Conservation (phyloP, 1,139 yeast genomes). For the Trichomonascaceae sp. region DNA sequence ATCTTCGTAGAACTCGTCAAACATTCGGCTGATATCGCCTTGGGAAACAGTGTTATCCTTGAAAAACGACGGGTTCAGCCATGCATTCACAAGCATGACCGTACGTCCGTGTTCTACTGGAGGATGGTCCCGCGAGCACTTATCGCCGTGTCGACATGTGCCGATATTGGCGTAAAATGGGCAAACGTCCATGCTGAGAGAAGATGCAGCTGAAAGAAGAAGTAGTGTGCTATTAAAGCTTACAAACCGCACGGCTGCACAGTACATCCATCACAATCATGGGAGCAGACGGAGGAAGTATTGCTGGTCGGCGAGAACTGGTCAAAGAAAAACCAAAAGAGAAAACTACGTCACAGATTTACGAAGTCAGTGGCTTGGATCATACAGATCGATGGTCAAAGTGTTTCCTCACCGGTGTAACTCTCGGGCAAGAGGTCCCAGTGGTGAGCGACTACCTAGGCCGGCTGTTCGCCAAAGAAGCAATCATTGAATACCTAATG, state of each 20-base stretch:
- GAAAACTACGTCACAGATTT: conserved; percentile 16
- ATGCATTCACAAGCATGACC: conserved; percentile 54
- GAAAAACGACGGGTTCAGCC: conserved; percentile 43
- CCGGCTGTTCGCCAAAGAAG: conserved; percentile 52
- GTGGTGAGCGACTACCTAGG: conserved; percentile 68
- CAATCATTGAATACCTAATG: conserved; percentile 41
- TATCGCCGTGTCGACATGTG: conserved; percentile 88
- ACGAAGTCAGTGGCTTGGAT: conserved; percentile 16
- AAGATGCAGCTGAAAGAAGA: neutral
- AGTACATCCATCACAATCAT: no score
- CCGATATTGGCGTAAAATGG: conserved; percentile 74
- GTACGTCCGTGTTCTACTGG: conserved; percentile 60
- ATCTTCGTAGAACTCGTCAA: conserved; percentile 63
- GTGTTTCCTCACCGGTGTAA: conserved; percentile 32
- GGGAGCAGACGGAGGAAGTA: conserved; percentile 46
- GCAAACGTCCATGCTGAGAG: conserved; percentile 10
- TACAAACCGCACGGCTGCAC: neutral
- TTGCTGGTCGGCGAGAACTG: conserved; percentile 34
- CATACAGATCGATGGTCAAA: conserved; percentile 28
- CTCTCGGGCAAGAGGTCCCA: conserved; percentile 33
- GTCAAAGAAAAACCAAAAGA: conserved; percentile 17
- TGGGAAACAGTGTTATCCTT: conserved; percentile 15
- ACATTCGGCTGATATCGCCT: conserved; percentile 36
- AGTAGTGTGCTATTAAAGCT: neutral
- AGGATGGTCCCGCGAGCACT: conserved; percentile 67